A percentile compares a stretch with the other conserved stretches of the same genome.
Conservation (phyloP, 495 filamentous ascomycete genomes). For the Penicillium dipodomyicola region DNA sequence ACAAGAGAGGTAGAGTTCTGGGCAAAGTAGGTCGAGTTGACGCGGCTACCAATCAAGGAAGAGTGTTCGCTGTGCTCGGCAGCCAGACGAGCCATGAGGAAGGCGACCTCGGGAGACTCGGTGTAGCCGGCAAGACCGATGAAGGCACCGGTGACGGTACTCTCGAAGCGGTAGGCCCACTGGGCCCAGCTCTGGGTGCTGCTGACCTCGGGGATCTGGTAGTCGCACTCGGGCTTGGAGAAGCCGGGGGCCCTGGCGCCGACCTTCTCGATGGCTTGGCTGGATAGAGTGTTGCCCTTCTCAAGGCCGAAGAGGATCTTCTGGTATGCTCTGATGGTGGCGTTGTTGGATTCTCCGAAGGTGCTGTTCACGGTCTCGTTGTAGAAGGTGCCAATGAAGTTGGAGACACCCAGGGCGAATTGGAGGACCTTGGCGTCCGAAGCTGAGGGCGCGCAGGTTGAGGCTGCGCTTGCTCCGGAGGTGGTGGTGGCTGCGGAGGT, state of each 20-base stretch:
- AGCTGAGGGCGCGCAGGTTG: constrained; percentile 23
- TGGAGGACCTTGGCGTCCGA: constrained; percentile 25
- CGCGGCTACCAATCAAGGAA: constrained; percentile 26
- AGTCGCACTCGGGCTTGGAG: constrained; percentile 24
- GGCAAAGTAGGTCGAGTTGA: constrained; percentile 25
- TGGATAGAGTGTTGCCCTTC: constrained; percentile 26
- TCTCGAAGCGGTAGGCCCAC: constrained; percentile 28
- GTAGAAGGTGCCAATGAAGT: constrained; percentile 29
- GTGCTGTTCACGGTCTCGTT: constrained; percentile 22
- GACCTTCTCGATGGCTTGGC: constrained; percentile 27
- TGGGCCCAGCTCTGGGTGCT: constrained; percentile 19
- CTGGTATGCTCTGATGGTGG: constrained; percentile 20
- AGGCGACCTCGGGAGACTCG: constrained; percentile 34
- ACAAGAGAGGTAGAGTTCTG: constrained; percentile 26
- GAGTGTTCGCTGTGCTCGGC: constrained; percentile 31
- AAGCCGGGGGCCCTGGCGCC: constrained; percentile 19
- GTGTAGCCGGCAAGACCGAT: constrained; percentile 35
- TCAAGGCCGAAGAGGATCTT: constrained; percentile 27
- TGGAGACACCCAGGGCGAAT: constrained; percentile 29
- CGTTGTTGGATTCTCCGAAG: constrained; percentile 22
- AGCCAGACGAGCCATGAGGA: constrained; percentile 34
- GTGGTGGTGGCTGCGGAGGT: neutral
- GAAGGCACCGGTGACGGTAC: constrained; percentile 27
- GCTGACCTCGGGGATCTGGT: constrained; percentile 22
- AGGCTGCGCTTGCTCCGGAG: neutral